phyloP scores from a whole-genome alignment of 192 early-diverging fungal species.

The Coemansia sp. region DNA sequence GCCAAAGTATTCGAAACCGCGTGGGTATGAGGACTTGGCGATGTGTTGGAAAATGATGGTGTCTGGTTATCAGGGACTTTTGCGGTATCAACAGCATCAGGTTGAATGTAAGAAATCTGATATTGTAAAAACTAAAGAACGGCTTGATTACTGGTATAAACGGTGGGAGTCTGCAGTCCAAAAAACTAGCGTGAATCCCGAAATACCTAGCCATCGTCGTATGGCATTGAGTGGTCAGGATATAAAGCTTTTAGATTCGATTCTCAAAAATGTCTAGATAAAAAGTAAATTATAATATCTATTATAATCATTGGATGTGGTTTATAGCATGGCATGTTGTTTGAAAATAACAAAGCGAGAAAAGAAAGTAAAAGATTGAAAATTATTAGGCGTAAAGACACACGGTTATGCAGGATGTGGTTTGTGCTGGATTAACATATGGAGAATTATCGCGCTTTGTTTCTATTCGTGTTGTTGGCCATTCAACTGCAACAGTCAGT shows the following conservation, averaged over 20 bases:
- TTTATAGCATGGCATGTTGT: too few species aligned
- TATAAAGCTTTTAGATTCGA: not conserved
- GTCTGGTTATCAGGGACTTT: constrained; percentile 16
- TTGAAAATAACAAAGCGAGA: too few species aligned
- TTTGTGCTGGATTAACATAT: not conserved
- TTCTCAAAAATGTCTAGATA: not conserved
- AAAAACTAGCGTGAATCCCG: not conserved
- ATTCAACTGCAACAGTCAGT: constrained; percentile 1
- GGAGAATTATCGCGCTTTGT: too few species aligned
- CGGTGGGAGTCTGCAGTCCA: constrained; percentile 8
- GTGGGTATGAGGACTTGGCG: constrained; percentile 13
- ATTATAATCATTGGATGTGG: too few species aligned
- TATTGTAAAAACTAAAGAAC: constrained; percentile 7
- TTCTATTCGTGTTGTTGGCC: not conserved
- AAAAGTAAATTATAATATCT: not conserved
- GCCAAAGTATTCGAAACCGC: constrained; percentile 15
- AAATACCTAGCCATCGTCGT: constrained; percentile 2
- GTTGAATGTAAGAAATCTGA: not conserved
- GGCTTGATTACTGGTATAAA: constrained; percentile 28
- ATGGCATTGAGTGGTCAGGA: not conserved
- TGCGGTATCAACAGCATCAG: constrained; percentile 10
- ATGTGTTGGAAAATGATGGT: constrained; percentile 35
- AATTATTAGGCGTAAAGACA: not conserved
- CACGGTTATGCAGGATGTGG: not conserved
- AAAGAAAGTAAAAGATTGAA: too few species aligned